A percentile compares a stretch with the other conserved stretches of the same genome.
phyloP scores from a whole-genome alignment of 2,329 filamentous ascomycete species.

The Fusarium multiceps region DNA sequence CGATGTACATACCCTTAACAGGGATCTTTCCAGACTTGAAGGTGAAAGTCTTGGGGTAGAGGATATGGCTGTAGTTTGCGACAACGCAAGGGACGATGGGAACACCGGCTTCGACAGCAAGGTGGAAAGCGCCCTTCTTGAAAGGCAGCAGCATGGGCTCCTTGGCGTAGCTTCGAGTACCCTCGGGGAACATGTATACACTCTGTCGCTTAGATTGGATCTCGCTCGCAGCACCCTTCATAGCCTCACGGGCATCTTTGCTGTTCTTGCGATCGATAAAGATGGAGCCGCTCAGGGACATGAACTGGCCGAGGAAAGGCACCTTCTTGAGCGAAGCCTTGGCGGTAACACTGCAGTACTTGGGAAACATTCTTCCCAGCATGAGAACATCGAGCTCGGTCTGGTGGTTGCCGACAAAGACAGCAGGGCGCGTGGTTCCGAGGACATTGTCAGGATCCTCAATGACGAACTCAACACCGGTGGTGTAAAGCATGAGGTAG shows the following conservation, averaged over 20 bases:
- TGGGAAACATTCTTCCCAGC: constrained; percentile 89
- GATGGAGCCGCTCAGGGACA: constrained; percentile 85
- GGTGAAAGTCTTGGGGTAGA: constrained; percentile 71
- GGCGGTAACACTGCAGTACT: constrained; percentile 91
- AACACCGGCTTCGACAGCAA: constrained; percentile 92
- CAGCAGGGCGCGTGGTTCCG: constrained; percentile 77
- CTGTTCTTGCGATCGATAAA: constrained; percentile 95
- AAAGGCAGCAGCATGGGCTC: constrained; percentile 89
- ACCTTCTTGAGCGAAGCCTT: constrained; percentile 84
- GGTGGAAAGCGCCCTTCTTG: constrained; percentile 98
- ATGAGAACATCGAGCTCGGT: constrained; percentile 94
- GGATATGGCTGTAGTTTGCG: constrained; percentile 81
- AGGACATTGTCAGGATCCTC: constrained; percentile 74
- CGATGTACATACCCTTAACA: constrained; percentile 70
- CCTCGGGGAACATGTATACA: constrained; percentile 91
- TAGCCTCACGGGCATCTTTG: constrained; percentile 83
- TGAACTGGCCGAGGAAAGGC: constrained; percentile 96
- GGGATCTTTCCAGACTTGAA: constrained; percentile 79
- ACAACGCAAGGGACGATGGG: constrained; percentile 88
- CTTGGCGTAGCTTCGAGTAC: constrained; percentile 88
- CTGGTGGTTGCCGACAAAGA: constrained; percentile 96
- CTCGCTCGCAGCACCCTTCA: constrained; percentile 82
- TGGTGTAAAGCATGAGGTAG: constrained; percentile 77
- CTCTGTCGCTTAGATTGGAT: constrained; percentile 79
- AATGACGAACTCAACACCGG: constrained; percentile 82